phyloP scores from a whole-genome alignment of 371 early-diverging fungal species.

The Mucor ambiguus region DNA sequence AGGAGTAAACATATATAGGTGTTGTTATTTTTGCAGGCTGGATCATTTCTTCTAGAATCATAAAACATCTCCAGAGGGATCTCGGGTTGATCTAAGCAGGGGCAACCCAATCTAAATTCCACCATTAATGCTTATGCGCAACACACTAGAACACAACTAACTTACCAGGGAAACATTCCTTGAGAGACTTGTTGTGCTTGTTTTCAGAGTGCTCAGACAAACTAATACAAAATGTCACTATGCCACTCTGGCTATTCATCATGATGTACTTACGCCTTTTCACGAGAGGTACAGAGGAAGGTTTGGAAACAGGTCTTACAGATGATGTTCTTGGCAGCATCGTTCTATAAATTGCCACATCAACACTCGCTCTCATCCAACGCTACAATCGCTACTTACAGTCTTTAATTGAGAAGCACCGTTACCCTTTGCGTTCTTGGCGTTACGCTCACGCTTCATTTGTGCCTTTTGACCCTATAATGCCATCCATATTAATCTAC shows the following conservation, averaged over 20 bases:
- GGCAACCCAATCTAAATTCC: slow-evolving; percentile 17
- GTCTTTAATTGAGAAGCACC: slow-evolving; percentile 75
- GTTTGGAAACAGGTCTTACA: slow-evolving; percentile 82
- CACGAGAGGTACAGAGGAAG: slow-evolving; percentile 81
- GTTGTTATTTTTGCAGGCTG: not conserved
- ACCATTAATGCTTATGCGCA: not conserved
- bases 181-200: slow-evolving; percentile 80
- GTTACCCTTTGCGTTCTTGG: slow-evolving; percentile 55
- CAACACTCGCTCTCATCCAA: not conserved
- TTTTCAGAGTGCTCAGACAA: slow-evolving; percentile 75
- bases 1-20: not conserved
- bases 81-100: not conserved
- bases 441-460: slow-evolving; percentile 75
- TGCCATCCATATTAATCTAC: not conserved
- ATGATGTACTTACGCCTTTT: slow-evolving; percentile 62
- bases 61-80: not conserved
- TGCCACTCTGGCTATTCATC: not conserved
- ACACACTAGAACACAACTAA: not conserved
- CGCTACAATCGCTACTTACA: slow-evolving; percentile 42
- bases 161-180: slow-evolving; percentile 83
- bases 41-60: not conserved
- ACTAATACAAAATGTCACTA: slow-evolving; percentile 29
- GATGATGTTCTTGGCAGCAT: slow-evolving; percentile 77
- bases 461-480: slow-evolving; percentile 75
- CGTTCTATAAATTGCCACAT: slow-evolving; percentile 55